Evolutionary conservation across 2,329 filamentous ascomycete genomes (phyloP).

Genomic region (Phyllosticta capitalensis): DNA sequence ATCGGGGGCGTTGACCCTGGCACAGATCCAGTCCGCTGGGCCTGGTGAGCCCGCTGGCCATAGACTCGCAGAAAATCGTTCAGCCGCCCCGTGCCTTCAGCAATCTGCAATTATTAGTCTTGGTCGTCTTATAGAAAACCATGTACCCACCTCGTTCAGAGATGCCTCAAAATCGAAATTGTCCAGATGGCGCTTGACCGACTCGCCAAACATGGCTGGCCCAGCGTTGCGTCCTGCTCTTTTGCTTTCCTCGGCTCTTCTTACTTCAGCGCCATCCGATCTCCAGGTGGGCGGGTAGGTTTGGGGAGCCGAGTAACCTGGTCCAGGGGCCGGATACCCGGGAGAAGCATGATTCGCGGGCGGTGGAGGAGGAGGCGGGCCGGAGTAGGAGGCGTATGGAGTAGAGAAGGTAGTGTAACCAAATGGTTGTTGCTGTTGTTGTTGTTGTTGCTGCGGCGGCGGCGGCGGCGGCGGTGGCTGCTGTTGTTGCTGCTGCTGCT

Average conservation of each 20-base stretch:
- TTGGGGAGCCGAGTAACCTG: conserved; percentile 32
- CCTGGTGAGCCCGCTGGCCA: conserved; percentile 41
- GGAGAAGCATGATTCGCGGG: conserved; percentile 20
- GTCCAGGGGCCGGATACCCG: conserved; percentile 31
- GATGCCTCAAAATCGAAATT: conserved; percentile 50
- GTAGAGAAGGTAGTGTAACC: conserved; percentile 34
- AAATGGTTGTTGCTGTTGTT: conserved; percentile 21
- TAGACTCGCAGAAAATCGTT: conserved; percentile 42
- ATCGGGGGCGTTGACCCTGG: conserved; percentile 41
- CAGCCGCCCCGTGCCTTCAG: conserved; percentile 34
- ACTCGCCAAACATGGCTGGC: conserved; percentile 33
- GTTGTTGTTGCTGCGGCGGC: conserved; percentile 24
- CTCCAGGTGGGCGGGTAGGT: conserved; percentile 30
- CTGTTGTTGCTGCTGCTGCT: no score
- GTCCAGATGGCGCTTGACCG: conserved; percentile 55
- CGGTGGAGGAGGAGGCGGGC: conserved; percentile 25
- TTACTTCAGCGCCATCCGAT: conserved; percentile 23
- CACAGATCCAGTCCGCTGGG: conserved; percentile 37
- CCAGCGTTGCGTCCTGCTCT: conserved; percentile 23
- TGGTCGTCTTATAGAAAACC: not conserved
- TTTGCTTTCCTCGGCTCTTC: conserved; percentile 27
- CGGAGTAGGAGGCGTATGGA: conserved; percentile 31
- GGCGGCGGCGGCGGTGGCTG: no score
- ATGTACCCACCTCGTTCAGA: conserved; percentile 36
- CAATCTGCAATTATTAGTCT: conserved; percentile 29